Conservation (phyloP, 1,284 basidiomycete species). For the Lentinula novae-zelandiae region DNA sequence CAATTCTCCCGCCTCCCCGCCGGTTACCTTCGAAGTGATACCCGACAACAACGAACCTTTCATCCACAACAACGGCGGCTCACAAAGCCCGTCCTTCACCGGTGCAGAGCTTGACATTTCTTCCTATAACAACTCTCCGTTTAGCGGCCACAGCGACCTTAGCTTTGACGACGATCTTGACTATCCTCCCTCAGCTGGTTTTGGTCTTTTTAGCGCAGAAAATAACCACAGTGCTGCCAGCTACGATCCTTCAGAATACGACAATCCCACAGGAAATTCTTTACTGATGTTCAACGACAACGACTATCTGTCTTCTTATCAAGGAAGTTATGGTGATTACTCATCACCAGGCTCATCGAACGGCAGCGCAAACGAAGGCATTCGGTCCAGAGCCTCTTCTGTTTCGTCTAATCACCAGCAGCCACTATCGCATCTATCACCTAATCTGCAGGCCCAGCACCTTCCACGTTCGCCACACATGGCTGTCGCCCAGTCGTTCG, state of each 20-base stretch:
- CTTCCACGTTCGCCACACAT: constrained; percentile 47
- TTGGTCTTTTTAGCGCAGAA: constrained; percentile 30
- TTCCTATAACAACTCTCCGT: constrained; percentile 60
- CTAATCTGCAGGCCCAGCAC: constrained; percentile 16
- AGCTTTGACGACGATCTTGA: constrained; percentile 45
- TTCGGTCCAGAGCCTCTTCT: constrained; percentile 58
- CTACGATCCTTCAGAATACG: constrained; percentile 69
- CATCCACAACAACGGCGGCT: neutral
- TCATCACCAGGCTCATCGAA: constrained; percentile 55
- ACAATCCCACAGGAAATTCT: constrained; percentile 42
- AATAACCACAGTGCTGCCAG: constrained; percentile 12
- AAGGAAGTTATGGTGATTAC: constrained; percentile 38
- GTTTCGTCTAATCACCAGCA: constrained; percentile 47
- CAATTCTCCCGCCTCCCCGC: constrained; percentile 14
- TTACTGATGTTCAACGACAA: constrained; percentile 56
- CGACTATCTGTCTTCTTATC: constrained; percentile 42
- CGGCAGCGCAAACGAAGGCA: constrained; percentile 44
- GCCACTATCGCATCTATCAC: constrained; percentile 19
- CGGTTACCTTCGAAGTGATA: constrained; percentile 17
- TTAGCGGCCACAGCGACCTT: constrained; percentile 62
- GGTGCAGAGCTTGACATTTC: constrained; percentile 34
- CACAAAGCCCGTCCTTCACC: constrained; percentile 19
- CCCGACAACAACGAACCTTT: constrained; percentile 15
- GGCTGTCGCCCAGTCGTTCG: constrained; percentile 53
- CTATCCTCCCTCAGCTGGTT: constrained; percentile 15